Conservation (phyloP, 805 yeast species). For the Candida vaughaniae region DNA sequence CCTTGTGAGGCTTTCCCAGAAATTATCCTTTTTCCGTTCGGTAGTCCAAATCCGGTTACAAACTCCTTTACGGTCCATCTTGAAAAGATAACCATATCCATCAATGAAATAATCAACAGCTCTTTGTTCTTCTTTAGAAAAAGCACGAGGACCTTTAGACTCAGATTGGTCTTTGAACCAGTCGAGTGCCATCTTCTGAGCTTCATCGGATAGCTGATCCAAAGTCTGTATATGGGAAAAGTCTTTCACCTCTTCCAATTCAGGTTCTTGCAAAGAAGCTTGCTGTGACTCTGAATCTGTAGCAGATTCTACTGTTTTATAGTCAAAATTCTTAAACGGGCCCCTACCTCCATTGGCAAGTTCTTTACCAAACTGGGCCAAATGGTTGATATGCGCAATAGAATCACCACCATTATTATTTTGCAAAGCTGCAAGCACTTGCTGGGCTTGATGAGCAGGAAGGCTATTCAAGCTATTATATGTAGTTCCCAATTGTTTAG, state of each 20-base stretch:
- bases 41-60: constrained; percentile 87
- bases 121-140: constrained; percentile 62
- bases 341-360: background rate
- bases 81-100: constrained; percentile 64
- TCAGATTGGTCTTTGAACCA: constrained; percentile 35
- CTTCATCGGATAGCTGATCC: constrained; percentile 35
- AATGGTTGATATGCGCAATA: constrained; percentile 6
- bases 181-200: constrained; percentile 30
- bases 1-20: constrained; percentile 81
- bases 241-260: constrained; percentile 13
- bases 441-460: constrained; percentile 27
- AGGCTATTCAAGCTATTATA: constrained; percentile 10
- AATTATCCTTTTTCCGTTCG: constrained; percentile 80
- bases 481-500: constrained; percentile 28
- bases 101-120: constrained; percentile 72
- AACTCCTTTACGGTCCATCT: constrained; percentile 62
- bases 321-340: constrained; percentile 1
- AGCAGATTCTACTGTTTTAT: constrained; percentile 3
- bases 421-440: constrained; percentile 27
- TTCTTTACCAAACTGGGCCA: constrained; percentile 7
- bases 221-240: constrained; percentile 27
- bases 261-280: too few relatives aligned
- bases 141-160: constrained; percentile 40
- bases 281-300: too few relatives aligned
- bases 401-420: constrained; percentile 10